A percentile compares a stretch with the other conserved stretches of the same genome.
Conservation (phyloP, 2,329 filamentous ascomycete genomes). For the Diplodia corticola region DNA sequence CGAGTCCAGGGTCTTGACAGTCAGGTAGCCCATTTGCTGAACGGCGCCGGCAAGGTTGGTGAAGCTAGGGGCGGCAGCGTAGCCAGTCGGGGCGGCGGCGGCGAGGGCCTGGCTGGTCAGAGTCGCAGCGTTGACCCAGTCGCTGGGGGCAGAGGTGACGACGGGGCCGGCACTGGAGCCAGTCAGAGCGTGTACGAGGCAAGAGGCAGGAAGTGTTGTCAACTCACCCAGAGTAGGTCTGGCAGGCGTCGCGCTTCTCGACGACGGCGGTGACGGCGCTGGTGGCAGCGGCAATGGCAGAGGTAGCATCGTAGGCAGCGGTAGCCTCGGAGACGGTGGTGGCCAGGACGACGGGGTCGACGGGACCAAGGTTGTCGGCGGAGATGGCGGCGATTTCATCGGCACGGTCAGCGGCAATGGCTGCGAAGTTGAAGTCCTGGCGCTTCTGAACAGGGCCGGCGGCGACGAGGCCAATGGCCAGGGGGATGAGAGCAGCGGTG, state of each 20-base stretch:
- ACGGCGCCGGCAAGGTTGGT: slow-evolving; percentile 16
- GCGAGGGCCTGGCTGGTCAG: neutral
- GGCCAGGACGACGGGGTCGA: slow-evolving; percentile 8
- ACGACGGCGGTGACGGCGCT: slow-evolving; percentile 6
- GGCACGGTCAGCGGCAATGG: neutral
- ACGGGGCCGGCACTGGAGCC: neutral
- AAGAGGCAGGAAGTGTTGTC: too few species aligned
- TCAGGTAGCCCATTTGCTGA: slow-evolving; percentile 25
- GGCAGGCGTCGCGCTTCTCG: slow-evolving; percentile 11
- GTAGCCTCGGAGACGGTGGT: slow-evolving; percentile 5
- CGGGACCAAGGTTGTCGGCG: slow-evolving; percentile 9
- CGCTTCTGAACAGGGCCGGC: slow-evolving; percentile 19
- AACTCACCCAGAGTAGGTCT: slow-evolving; percentile 13
- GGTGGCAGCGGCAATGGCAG: slow-evolving; percentile 14
- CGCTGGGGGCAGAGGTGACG: neutral
- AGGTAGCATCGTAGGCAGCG: slow-evolving; percentile 6
- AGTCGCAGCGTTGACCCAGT: neutral
- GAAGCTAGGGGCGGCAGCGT: slow-evolving; percentile 21
- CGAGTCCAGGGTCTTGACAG: slow-evolving; percentile 17
- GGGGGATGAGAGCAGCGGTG: neutral
- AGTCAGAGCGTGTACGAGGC: neutral
- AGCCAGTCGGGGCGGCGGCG: slow-evolving; percentile 22
- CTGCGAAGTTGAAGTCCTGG: slow-evolving; percentile 5
- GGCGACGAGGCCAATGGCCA: slow-evolving; percentile 17
- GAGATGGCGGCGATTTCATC: slow-evolving; percentile 4